Base-by-base conservation (phyloP, 352 stramenopile genomes). In the Pythium biforme region DNA sequence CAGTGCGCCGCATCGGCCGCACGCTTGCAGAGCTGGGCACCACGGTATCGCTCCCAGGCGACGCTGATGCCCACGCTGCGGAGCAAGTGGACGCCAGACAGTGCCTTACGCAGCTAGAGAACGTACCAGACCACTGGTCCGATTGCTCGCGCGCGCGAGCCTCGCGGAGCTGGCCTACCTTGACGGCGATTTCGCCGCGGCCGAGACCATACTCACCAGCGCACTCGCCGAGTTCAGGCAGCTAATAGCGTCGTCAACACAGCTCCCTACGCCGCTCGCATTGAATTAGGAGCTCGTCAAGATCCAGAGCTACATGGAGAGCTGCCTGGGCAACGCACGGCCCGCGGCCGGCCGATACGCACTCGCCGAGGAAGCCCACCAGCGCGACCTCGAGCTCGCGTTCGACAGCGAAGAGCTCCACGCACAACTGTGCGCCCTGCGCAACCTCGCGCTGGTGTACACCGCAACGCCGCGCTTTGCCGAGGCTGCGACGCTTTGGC, bases 371-470 rank as follows among this genome's bases (percentile, higher is more conserved):
- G 53, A 51, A 11, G 74, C 75, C 19, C 73, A 85, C 64, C 76
- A 89, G 64, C 68, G 68, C 19, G 79, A 89, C 52, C 66, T 86
- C 0, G 62, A 79, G 37, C 53, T 81, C 2, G 73, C 79, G 12
- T 64, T 86, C 19, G 64, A 79, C 19, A 74, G 66, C 22, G 79
- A 86, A 59, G 79, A 89, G 55, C 68, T 86, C 39, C 58, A 76
- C 33, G 73, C 76, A 0, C 79, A 89, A 37, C 71, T 82, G 14
- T 75, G 79, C 2, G 75, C 76, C 2, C 56, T 81, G 29, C 71
- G 75, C 0, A 89, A 89, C 48, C 74, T 89, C 25, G 79, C 79
- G 1, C 62, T 82, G 23, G 55, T 82, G 26, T 82, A 76, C 55
- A 77, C 67, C 46, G 26, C 58, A 5, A 64, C 57, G 3, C 73